These are phyloP conservation scores for Thymus quinquecostatus DNA, from an alignment of 257 asterid species.

Conservation along the genomic window DNA sequence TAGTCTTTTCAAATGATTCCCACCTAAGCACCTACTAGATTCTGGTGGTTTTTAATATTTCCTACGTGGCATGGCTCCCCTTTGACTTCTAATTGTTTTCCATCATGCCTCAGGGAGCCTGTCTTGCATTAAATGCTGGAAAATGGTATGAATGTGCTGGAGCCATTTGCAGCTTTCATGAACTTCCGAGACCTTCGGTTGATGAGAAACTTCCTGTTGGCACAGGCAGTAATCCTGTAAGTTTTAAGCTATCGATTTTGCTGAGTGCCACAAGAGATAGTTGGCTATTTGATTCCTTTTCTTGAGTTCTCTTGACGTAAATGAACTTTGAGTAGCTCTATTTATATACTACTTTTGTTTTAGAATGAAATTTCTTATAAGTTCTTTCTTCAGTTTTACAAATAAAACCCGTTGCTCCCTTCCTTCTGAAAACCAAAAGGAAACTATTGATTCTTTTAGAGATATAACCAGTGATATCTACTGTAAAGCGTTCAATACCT, in stretches of 20 bases:
- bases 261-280: slow-evolving; percentile 3
- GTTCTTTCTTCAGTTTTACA: slow-evolving; percentile 2
- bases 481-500: too few relatives aligned
- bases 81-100: slow-evolving; percentile 28
- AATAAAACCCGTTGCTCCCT: background rate
- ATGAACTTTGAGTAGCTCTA: slow-evolving; percentile 22
- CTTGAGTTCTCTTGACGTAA: background rate
- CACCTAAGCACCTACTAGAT: slow-evolving; percentile 7
- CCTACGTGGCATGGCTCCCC: slow-evolving; percentile 29
- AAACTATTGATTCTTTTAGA: too few relatives aligned
- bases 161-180: slow-evolving; percentile 75
- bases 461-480: too few relatives aligned
- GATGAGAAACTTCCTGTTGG: slow-evolving; percentile 98
- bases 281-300: slow-evolving; percentile 22
- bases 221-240: slow-evolving; percentile 97
- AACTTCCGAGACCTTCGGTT: slow-evolving; percentile 62
- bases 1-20: too few relatives aligned
- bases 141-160: slow-evolving; percentile 68
- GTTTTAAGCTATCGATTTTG: slow-evolving; percentile 37
- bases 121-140: slow-evolving; percentile 84
- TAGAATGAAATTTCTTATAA: slow-evolving; percentile 10
- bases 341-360: background rate
- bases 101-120: slow-evolving; percentile 78
- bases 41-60: slow-evolving; percentile 15
- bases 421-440: background rate